phyloP scores from a whole-genome alignment of 2,329 filamentous ascomycete genomes.

The Neonectria faginata region DNA sequence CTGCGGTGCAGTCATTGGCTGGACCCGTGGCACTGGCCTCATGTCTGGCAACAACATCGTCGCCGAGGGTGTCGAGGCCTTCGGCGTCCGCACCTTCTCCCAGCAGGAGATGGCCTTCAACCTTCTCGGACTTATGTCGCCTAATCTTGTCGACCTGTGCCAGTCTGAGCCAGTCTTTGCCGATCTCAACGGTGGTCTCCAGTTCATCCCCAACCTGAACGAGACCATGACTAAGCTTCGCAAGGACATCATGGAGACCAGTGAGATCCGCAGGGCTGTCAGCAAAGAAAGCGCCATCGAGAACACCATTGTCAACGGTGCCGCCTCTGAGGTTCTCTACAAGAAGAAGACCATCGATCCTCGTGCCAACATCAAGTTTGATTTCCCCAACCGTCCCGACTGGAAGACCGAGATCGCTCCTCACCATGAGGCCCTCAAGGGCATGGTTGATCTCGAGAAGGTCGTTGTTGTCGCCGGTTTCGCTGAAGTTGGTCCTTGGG shows the following conservation, averaged over 20 bases:
- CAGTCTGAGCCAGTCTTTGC: slow-evolving; percentile 96
- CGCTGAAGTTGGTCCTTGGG: slow-evolving; percentile 95
- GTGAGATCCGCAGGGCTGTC: slow-evolving; percentile 91
- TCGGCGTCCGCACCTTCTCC: slow-evolving; percentile 97
- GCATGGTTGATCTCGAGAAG: slow-evolving; percentile 98
- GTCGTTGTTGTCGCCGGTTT: slow-evolving; percentile 98
- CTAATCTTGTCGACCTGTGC: slow-evolving; percentile 92
- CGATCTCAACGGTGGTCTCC: slow-evolving; percentile 95
- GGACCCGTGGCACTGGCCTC: slow-evolving; percentile 97
- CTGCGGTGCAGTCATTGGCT: slow-evolving; percentile 97
- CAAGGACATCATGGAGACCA: slow-evolving; percentile 94
- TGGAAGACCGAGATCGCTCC: slow-evolving; percentile 93
- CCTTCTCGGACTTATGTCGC: slow-evolving; percentile 93
- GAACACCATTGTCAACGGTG: slow-evolving; percentile 97
- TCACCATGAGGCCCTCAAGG: slow-evolving; percentile 88
- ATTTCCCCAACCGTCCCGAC: slow-evolving; percentile 90
- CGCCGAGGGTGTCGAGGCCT: slow-evolving; percentile 95
- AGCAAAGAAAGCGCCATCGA: slow-evolving; percentile 96
- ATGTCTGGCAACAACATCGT: slow-evolving; percentile 99
- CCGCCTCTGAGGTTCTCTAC: slow-evolving; percentile 90
- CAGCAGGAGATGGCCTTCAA: slow-evolving; percentile 99
- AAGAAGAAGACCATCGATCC: slow-evolving; percentile 94
- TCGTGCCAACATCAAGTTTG: slow-evolving; percentile 97
- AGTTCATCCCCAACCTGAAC: slow-evolving; percentile 97
- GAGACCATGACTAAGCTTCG: slow-evolving; percentile 92